phyloP scores from a whole-genome alignment of 306 rosid genomes.

The Quercus variabilis region DNA sequence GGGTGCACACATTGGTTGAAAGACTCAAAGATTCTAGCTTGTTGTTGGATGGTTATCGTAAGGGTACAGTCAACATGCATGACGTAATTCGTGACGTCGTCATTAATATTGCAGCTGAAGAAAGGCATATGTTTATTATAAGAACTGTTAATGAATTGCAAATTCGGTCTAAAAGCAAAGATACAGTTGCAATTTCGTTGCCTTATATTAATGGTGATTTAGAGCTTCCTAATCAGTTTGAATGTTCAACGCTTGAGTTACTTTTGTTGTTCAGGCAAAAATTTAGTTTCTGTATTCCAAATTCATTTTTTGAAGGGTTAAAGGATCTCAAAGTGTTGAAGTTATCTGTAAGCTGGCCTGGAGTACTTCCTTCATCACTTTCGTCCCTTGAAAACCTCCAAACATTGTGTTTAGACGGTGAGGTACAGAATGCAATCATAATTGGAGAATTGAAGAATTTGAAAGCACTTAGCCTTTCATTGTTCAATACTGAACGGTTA shows the following conservation, averaged over 20 bases:
- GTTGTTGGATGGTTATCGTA: no score
- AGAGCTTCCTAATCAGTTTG: neutral
- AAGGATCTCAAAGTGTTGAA: neutral
- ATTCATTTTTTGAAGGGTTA: neutral
- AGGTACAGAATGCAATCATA: neutral
- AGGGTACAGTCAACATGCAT: no score
- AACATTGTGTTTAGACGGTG: neutral
- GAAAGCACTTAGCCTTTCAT: neutral
- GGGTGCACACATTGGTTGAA: no score
- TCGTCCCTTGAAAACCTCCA: neutral
- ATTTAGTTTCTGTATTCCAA: neutral
- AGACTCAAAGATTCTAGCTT: no score
- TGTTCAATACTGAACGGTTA: neutral
- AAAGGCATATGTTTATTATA: no score
- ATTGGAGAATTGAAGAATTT: neutral
- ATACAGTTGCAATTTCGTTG: no score
- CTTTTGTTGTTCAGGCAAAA: neutral
- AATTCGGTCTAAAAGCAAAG: no score
- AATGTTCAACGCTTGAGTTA: neutral
- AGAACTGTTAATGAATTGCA: no score
- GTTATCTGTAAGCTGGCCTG: fast-evolving
- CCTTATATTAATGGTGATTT: no score
- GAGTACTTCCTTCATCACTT: neutral
- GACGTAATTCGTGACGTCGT: no score
- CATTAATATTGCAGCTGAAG: no score